Percentiles rank a stretch among this genome's conserved stretches.
Evolutionary conservation across 2,329 filamentous ascomycete genomes (phyloP).

Genomic region (Penicillium brevicompactum): DNA sequence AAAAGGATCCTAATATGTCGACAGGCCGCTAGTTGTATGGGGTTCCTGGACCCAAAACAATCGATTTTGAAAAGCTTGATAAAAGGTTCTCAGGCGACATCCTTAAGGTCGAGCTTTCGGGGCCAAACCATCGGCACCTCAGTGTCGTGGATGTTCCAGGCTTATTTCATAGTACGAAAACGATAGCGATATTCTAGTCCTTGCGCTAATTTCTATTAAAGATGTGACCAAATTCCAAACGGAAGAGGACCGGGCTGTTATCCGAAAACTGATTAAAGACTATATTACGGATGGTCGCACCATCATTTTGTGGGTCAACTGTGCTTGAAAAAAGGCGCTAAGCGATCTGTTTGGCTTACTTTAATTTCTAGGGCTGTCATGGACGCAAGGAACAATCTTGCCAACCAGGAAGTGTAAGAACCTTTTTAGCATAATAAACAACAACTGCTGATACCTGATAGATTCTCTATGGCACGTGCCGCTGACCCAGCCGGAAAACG

Average conservation of each 20-base stretch:
- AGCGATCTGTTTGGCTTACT: neutral
- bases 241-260: conserved; percentile 56
- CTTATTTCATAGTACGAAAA: conserved; percentile 36
- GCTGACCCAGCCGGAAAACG: conserved; percentile 34
- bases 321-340: no score
- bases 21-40: conserved; percentile 31
- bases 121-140: conserved; percentile 42
- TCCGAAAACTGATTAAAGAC: conserved; percentile 47
- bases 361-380: neutral
- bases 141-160: conserved; percentile 51
- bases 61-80: conserved; percentile 16
- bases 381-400: neutral
- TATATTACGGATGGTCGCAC: conserved; percentile 60
- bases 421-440: no score
- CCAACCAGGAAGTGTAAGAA: neutral
- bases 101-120: conserved; percentile 44
- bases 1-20: neutral
- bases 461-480: conserved; percentile 47
- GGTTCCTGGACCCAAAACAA: conserved; percentile 21
- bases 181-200: neutral
- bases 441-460: neutral
- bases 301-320: conserved; percentile 56
- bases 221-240: conserved; percentile 55
- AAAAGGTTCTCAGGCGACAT: conserved; percentile 45
- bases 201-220: neutral